Evolutionary conservation across 2,329 filamentous ascomycete species (phyloP).

Genomic region (Sphaerostilbella broomeana): DNA sequence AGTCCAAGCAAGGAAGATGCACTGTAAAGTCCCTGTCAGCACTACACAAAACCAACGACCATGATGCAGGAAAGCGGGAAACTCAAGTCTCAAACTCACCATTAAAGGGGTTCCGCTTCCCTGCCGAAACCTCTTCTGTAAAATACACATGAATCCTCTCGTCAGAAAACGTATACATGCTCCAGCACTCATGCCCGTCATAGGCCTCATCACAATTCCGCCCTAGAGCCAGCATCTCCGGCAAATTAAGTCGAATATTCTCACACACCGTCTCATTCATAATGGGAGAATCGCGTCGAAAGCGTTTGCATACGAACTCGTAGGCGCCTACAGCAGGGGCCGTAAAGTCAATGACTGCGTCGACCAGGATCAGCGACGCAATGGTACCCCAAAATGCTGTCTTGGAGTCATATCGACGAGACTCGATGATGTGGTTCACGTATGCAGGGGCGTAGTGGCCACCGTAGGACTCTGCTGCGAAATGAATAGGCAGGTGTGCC

Average conservation of each 20-base stretch:
- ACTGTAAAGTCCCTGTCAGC: slow-evolving; percentile 3
- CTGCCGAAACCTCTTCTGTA: slow-evolving; percentile 29
- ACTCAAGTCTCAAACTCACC: slow-evolving; percentile 24
- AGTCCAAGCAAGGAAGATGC: slow-evolving; percentile 8
- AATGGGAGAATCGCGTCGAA: slow-evolving; percentile 7
- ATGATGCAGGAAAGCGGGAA: not conserved
- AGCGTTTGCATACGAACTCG: slow-evolving; percentile 15
- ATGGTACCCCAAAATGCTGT: slow-evolving; percentile 55
- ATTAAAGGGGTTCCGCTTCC: slow-evolving; percentile 38
- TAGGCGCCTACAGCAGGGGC: slow-evolving; percentile 10
- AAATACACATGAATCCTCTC: slow-evolving; percentile 35
- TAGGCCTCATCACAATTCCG: slow-evolving; percentile 76
- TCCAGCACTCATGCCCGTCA: slow-evolving; percentile 70
- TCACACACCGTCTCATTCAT: slow-evolving; percentile 17
- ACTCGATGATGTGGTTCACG: slow-evolving; percentile 15
- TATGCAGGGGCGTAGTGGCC: slow-evolving; percentile 33
- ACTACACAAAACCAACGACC: not conserved
- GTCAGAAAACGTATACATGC: slow-evolving; percentile 27
- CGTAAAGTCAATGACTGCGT: slow-evolving; percentile 15
- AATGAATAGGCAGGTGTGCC: slow-evolving; percentile 33
- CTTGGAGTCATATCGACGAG: slow-evolving; percentile 7
- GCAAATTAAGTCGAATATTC: slow-evolving; percentile 32
- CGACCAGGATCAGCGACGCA: slow-evolving; percentile 32
- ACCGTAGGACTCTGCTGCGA: slow-evolving; percentile 37
- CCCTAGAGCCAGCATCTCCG: slow-evolving; percentile 36